Percentiles rank a stretch among this genome's conserved stretches.
Evolutionary conservation across 768 basidiomycete genomes (phyloP).

Genomic region (Pleurotus pulmonarius): DNA sequence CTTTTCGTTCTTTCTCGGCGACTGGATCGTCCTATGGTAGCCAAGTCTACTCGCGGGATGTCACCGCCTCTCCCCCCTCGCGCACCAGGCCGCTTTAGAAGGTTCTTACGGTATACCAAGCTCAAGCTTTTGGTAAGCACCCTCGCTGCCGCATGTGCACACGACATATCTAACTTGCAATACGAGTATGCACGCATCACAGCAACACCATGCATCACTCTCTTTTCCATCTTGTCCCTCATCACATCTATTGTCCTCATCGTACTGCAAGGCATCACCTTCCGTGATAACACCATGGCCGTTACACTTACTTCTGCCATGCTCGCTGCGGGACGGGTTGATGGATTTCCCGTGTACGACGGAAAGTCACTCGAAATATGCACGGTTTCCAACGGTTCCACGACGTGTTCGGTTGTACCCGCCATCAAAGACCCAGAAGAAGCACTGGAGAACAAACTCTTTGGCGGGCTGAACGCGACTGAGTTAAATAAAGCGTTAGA

Average conservation of each 20-base stretch:
- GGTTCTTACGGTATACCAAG: not conserved
- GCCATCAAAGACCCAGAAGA: not conserved
- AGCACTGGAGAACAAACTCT: not conserved
- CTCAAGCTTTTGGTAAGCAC: not conserved
- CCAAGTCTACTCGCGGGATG: not conserved
- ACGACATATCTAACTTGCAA: too few relatives aligned
- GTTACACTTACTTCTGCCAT: constrained; percentile 26
- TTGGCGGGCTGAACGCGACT: constrained; percentile 2
- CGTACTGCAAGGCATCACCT: constrained; percentile 34
- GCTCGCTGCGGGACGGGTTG: constrained; percentile 14
- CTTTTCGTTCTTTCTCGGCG: constrained; percentile 3
- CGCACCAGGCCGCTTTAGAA: constrained; percentile 3
- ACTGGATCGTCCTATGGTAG: constrained; percentile 5
- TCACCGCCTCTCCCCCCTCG: constrained; percentile 7
- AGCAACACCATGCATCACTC: constrained; percentile 42
- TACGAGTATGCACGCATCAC: constrained; percentile 44
- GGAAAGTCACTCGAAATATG: not conserved
- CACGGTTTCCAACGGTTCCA: not conserved
- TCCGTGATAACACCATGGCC: constrained; percentile 31
- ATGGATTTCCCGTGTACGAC: not conserved
- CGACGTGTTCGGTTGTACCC: not conserved
- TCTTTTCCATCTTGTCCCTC: constrained; percentile 46
- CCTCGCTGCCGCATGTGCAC: not conserved
- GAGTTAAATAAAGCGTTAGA: not conserved
- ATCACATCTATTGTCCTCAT: constrained; percentile 36